A percentile compares a stretch with the other conserved stretches of the same genome.
Evolutionary conservation across 805 yeast genomes (phyloP).

Genomic region (Limtongia smithiae): DNA sequence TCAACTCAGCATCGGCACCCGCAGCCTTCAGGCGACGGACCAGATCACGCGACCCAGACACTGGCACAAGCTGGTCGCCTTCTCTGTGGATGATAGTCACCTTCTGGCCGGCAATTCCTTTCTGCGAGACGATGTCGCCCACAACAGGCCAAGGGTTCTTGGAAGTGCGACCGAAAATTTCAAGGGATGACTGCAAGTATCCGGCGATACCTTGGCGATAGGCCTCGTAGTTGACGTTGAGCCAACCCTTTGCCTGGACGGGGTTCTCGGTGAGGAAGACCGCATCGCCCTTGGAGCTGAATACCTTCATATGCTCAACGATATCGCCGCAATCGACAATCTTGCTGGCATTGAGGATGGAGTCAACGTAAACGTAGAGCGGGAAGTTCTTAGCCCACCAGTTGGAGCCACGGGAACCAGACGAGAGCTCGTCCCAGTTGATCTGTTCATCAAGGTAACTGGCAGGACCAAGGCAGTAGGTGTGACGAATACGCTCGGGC

Average conservation of each 20-base stretch:
- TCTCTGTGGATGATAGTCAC: conserved; percentile 23
- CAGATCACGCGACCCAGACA: conserved; percentile 20
- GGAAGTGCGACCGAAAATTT: conserved; percentile 25
- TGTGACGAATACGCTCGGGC: conserved; percentile 19
- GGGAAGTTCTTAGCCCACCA: conserved; percentile 18
- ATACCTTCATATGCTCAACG: conserved; percentile 18
- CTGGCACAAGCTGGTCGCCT: conserved; percentile 16
- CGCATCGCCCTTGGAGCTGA: conserved; percentile 21
- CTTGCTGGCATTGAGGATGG: conserved; percentile 8
- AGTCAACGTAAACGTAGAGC: conserved; percentile 10
- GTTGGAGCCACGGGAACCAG: conserved; percentile 20
- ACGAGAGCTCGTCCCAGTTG: conserved; percentile 19
- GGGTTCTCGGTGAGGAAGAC: conserved; percentile 23
- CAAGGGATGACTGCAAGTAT: conserved; percentile 23
- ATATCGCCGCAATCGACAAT: conserved; percentile 22
- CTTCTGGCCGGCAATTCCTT: conserved; percentile 23
- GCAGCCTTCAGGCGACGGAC: conserved; percentile 24
- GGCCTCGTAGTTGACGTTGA: conserved; percentile 26
- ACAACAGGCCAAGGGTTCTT: conserved; percentile 27
- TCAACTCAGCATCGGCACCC: conserved; percentile 26
- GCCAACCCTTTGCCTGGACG: conserved; percentile 27
- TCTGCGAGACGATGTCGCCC: conserved; percentile 17
- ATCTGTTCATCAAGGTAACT: conserved; percentile 18
- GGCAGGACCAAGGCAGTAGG: conserved; percentile 27
- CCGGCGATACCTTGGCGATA: conserved; percentile 26